phyloP scores from a whole-genome alignment of 2,329 filamentous ascomycete genomes.

The Alternaria conjuncta region DNA sequence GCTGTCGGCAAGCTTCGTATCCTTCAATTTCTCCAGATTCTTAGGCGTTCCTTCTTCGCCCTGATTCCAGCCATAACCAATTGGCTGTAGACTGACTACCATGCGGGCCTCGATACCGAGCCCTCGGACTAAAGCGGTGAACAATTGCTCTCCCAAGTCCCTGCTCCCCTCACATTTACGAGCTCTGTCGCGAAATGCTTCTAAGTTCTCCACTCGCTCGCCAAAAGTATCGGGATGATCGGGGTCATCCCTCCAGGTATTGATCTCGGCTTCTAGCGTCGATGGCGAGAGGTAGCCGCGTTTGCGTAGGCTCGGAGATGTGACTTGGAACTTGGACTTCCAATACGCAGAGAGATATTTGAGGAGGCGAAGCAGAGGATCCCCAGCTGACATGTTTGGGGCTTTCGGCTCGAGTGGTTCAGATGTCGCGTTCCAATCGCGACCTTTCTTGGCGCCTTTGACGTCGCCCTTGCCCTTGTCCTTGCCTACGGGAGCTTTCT shows the following conservation, averaged over 20 bases:
- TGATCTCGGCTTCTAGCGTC: constrained; percentile 74
- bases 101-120: constrained; percentile 83
- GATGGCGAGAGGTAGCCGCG: constrained; percentile 84
- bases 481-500: constrained; percentile 20
- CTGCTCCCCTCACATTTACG: constrained; percentile 77
- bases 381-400: constrained; percentile 80
- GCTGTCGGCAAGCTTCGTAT: not conserved
- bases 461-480: constrained; percentile 49
- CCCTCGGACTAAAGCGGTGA: constrained; percentile 81
- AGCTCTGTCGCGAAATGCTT: constrained; percentile 73
- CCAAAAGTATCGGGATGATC: constrained; percentile 72
- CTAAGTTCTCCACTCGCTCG: constrained; percentile 71
- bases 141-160: constrained; percentile 87
- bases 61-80: constrained; percentile 91
- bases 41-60: constrained; percentile 73
- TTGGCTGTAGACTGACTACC: constrained; percentile 82
- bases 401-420: constrained; percentile 71
- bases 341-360: constrained; percentile 82
- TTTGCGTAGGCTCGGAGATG: constrained; percentile 83
- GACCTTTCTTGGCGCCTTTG: constrained; percentile 52
- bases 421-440: constrained; percentile 77
- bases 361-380: constrained; percentile 79
- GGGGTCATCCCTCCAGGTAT: constrained; percentile 69
- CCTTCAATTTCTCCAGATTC: constrained; percentile 41
- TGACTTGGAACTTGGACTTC: constrained; percentile 82